Percentiles rank a stretch among this genome's conserved stretches.
These are phyloP conservation scores for Sistotremastrum niveocremeum DNA, from an alignment of 768 basidiomycete genomes.

Conservation along the genomic window DNA sequence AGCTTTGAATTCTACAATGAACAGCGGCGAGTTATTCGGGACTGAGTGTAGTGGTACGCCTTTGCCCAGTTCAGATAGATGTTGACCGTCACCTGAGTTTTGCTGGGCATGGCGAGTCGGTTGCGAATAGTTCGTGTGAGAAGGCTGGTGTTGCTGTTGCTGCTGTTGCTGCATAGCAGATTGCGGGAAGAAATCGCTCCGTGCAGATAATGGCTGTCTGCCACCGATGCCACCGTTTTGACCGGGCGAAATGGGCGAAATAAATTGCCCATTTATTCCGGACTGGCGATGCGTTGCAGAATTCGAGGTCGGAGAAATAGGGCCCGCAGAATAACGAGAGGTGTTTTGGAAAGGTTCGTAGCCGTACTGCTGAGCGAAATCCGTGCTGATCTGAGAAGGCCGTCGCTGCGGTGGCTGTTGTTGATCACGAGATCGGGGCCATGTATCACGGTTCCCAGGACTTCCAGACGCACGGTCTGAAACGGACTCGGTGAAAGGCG, in stretches of 20 bases:
- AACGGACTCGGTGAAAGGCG: no score
- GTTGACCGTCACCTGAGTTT: conserved; percentile 2
- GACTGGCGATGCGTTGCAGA: neutral
- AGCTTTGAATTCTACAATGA: conserved; percentile 96
- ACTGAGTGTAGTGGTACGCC: conserved; percentile 81
- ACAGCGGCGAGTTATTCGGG: conserved; percentile 77
- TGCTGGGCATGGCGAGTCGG: conserved; percentile 4
- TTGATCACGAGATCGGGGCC: no score
- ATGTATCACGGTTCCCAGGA: neutral
- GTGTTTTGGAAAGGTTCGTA: no score
- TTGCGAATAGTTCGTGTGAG: conserved; percentile 21
- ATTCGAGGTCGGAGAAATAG: no score
- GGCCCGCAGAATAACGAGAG: no score
- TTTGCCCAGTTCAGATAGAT: conserved; percentile 56
- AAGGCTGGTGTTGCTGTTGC: conserved; percentile 25
- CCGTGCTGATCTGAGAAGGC: neutral
- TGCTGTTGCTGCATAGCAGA: conserved; percentile 3
- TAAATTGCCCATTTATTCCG: neutral
- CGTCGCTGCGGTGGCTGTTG: neutral
- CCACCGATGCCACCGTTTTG: conserved; percentile 2
- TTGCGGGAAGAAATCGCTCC: conserved; percentile 15
- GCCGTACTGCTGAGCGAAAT: neutral
- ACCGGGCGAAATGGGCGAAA: neutral
- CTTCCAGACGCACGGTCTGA: neutral
- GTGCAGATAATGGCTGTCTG: conserved; percentile 19